Evolutionary conservation across 805 yeast genomes (phyloP).

Genomic region (Wickerhamiella musiphila): DNA sequence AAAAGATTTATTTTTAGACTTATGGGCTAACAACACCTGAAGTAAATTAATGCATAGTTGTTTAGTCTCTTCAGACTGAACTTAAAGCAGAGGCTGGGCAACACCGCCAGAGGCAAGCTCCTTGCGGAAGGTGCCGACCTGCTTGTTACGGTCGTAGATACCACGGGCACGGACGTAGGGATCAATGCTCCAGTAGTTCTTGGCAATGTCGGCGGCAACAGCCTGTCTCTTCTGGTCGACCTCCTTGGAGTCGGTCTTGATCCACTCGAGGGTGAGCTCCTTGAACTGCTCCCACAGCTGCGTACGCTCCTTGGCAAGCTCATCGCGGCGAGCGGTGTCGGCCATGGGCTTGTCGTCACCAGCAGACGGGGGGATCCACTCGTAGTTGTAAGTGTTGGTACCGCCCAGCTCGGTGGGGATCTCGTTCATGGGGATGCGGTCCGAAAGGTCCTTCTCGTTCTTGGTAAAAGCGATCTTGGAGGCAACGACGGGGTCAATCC

Average conservation of each 20-base stretch:
- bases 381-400: slow-evolving; percentile 35
- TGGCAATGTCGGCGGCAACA: slow-evolving; percentile 35
- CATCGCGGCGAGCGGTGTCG: slow-evolving; percentile 30
- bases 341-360: slow-evolving; percentile 34
- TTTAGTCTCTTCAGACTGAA: too few relatives aligned
- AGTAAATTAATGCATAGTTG: not conserved
- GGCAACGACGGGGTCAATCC: slow-evolving; percentile 96
- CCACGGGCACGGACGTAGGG: slow-evolving; percentile 70
- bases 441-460: slow-evolving; percentile 42
- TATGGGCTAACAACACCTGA: not conserved
- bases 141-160: slow-evolving; percentile 62
- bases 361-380: slow-evolving; percentile 43
- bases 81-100: slow-evolving; percentile 13
- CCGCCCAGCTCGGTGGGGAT: slow-evolving; percentile 71
- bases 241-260: slow-evolving; percentile 32
- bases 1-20: not conserved
- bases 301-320: slow-evolving; percentile 35
- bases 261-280: slow-evolving; percentile 60
- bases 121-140: slow-evolving; percentile 26
- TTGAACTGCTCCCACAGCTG: slow-evolving; percentile 37
- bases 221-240: slow-evolving; percentile 29
- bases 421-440: slow-evolving; percentile 39
- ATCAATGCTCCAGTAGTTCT: slow-evolving; percentile 54
- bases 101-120: slow-evolving; percentile 13
- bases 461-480: slow-evolving; percentile 76